Evolutionary conservation across 2,329 filamentous ascomycete genomes (phyloP).

Genomic region (Stromatinia cepivora): DNA sequence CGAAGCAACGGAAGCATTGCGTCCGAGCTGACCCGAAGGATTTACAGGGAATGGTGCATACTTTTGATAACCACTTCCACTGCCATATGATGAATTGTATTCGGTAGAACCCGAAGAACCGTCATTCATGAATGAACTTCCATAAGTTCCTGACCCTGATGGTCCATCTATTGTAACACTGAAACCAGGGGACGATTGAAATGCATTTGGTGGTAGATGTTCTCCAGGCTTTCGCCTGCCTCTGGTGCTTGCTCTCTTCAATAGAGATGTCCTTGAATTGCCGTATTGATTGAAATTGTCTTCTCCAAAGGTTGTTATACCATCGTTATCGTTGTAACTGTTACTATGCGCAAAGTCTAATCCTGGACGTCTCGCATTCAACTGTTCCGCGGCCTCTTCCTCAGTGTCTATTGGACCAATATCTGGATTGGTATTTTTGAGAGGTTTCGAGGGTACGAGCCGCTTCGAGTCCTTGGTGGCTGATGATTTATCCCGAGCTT

Average conservation of each 20-base stretch:
- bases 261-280: constrained; percentile 30
- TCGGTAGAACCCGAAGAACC: background rate
- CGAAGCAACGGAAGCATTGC: constrained; percentile 16
- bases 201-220: constrained; percentile 25
- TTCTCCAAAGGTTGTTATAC: constrained; percentile 12
- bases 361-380: constrained; percentile 39
- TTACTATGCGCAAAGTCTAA: constrained; percentile 29
- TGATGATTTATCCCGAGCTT: constrained; percentile 60
- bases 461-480: constrained; percentile 64
- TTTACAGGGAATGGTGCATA: constrained; percentile 16
- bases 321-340: constrained; percentile 41
- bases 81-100: constrained; percentile 15
- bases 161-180: constrained; percentile 21
- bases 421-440: constrained; percentile 23
- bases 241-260: constrained; percentile 38
- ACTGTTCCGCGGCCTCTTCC: constrained; percentile 45
- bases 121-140: constrained; percentile 12
- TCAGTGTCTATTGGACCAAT: constrained; percentile 39
- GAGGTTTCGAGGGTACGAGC: constrained; percentile 54
- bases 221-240: constrained; percentile 38
- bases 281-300: constrained; percentile 32
- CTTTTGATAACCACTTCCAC: constrained; percentile 17
- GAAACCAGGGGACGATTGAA: constrained; percentile 9
- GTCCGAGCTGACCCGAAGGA: constrained; percentile 10
- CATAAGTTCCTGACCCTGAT: background rate